These are phyloP conservation scores for Ogataea pignaliae DNA, from an alignment of 805 yeast genomes.

Conservation along the genomic window DNA sequence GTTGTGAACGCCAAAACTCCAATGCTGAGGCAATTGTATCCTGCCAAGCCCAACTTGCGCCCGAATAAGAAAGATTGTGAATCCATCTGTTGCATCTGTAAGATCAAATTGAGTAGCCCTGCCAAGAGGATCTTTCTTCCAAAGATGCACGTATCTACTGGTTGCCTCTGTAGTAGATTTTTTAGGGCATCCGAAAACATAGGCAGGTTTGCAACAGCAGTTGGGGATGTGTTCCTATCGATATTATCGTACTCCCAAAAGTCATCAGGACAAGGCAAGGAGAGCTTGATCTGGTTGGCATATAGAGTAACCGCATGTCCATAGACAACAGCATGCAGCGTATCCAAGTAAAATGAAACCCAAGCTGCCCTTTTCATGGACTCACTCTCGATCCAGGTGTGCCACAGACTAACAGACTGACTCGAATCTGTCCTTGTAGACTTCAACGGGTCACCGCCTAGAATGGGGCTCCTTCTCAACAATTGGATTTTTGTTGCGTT, in stretches of 20 bases:
- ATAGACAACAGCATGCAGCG: conserved; percentile 66
- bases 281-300: conserved; percentile 50
- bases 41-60: conserved; percentile 47
- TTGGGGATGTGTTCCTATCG: conserved; percentile 14
- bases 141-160: conserved; percentile 43
- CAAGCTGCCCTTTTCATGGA: conserved; percentile 68
- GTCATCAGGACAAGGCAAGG: conserved; percentile 55
- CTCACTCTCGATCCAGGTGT: conserved; percentile 72
- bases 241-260: conserved; percentile 38
- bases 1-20: conserved; percentile 53
- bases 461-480: conserved; percentile 42
- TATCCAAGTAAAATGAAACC: conserved; percentile 72
- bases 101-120: conserved; percentile 56
- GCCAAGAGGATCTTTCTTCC: conserved; percentile 59
- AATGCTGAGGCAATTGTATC: conserved; percentile 57
- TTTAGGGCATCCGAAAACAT: conserved; percentile 27
- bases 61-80: conserved; percentile 40
- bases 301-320: conserved; percentile 55
- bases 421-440: conserved; percentile 26
- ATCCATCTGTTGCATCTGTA: conserved; percentile 56
- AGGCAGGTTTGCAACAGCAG: conserved; percentile 16
- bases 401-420: conserved; percentile 28
- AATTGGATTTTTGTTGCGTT: conserved; percentile 50
- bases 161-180: conserved; percentile 40
- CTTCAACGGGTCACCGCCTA: conserved; percentile 39